Evolutionary conservation across 768 basidiomycete genomes (phyloP).

Genomic region (Leccinum barrowsii): DNA sequence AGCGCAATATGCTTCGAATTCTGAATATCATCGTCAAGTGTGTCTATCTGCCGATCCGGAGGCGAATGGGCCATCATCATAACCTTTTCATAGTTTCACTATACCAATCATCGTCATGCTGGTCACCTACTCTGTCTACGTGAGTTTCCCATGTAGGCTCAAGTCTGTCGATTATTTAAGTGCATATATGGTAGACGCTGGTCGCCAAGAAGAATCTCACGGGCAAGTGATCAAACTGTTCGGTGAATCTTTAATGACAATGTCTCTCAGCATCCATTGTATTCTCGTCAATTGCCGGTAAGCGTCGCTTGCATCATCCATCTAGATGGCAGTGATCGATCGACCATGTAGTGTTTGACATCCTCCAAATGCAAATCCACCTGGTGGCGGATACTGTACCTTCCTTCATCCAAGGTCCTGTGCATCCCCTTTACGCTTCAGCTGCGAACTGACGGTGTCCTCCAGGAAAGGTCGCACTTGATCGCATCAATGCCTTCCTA

Average conservation of each 20-base stretch:
- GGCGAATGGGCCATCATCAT: not conserved
- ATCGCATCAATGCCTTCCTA: constrained; percentile 9
- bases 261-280: constrained; percentile 7
- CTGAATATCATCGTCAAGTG: constrained; percentile 29
- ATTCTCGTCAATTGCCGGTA: constrained; percentile 8
- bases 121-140: constrained; percentile 57
- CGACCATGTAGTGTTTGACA: not conserved
- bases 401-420: constrained; percentile 4
- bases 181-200: not conserved
- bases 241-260: not conserved
- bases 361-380: constrained; percentile 1
- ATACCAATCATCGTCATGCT: constrained; percentile 65
- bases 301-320: not conserved
- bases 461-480: constrained; percentile 15
- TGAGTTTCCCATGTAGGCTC: constrained; percentile 28
- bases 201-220: constrained; percentile 6
- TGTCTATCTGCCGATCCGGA: constrained; percentile 3
- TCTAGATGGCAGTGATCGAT: not conserved
- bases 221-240: constrained; percentile 1
- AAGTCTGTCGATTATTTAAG: not conserved
- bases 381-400: not conserved
- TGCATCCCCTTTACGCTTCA: constrained; percentile 25
- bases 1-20: constrained; percentile 47
- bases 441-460: not conserved
- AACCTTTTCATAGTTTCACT: constrained; percentile 39